A percentile compares a stretch with the other conserved stretches of the same genome.
Evolutionary conservation across 805 yeast genomes (phyloP).

Genomic region (Cyberlindnera petersonii): DNA sequence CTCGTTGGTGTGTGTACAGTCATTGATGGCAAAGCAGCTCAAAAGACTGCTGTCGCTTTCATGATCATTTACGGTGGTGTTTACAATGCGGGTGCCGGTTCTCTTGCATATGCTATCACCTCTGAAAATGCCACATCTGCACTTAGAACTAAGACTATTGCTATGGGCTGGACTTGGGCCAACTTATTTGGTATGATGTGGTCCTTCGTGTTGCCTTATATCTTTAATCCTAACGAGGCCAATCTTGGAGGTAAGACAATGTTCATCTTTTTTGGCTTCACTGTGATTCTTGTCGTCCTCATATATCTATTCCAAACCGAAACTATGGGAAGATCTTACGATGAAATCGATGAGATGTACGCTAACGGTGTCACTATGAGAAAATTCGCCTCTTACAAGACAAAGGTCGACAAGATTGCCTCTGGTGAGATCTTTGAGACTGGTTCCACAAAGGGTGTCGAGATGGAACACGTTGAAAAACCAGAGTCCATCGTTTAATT

Average conservation of each 20-base stretch:
- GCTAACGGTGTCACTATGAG: no score
- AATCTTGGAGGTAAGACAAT: no score
- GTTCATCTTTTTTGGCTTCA: no score
- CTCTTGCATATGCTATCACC: conserved; percentile 25
- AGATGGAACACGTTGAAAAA: conserved; percentile 6
- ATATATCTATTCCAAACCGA: no score
- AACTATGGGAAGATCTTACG: no score
- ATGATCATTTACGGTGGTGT: conserved; percentile 27
- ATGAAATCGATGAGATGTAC: no score
- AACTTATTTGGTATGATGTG: conserved; percentile 36
- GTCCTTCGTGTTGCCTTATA: conserved; percentile 33
- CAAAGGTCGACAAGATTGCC: conserved; percentile 8
- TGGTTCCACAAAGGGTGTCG: not conserved
- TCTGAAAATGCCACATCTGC: not conserved
- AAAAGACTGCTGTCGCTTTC: conserved; percentile 26
- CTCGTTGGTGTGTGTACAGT: conserved; percentile 1
- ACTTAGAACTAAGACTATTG: no score
- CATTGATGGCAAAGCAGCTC: conserved; percentile 11
- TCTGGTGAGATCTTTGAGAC: conserved; percentile 6
- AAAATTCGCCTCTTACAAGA: conserved; percentile 7
- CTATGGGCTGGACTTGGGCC: no score
- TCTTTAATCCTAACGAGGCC: no score
- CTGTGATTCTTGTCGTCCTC: no score
- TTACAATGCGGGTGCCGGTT: conserved; percentile 36
- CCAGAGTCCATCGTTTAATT: not conserved